Percentiles rank a stretch among this genome's conserved stretches.
Evolutionary conservation across 2,329 filamentous ascomycete genomes (phyloP).

Genomic region (Clarireedia sp.): DNA sequence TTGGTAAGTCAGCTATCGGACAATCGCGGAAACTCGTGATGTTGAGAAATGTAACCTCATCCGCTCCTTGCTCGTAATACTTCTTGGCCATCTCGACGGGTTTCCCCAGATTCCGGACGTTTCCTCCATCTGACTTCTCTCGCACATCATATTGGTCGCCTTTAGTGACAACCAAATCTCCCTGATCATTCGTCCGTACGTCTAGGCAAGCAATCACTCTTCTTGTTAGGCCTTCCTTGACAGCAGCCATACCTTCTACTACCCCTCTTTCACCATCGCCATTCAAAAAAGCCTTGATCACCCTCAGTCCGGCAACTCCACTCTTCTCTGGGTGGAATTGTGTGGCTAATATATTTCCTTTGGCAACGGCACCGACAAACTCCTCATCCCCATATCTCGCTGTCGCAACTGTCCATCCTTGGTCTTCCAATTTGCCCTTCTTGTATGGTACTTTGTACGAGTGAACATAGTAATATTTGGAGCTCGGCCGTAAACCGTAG

Average conservation of each 20-base stretch:
- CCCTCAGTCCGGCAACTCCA: conserved; percentile 76
- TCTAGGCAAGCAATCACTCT: conserved; percentile 94
- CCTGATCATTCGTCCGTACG: conserved; percentile 86
- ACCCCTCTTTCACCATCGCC: conserved; percentile 41
- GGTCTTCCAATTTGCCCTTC: conserved; percentile 63
- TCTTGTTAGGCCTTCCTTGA: conserved; percentile 68
- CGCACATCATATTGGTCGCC: conserved; percentile 98
- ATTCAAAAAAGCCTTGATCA: conserved; percentile 79
- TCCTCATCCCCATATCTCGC: conserved; percentile 80
- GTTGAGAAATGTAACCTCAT: conserved; percentile 96
- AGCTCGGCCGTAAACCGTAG: conserved; percentile 70
- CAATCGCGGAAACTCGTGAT: conserved; percentile 97
- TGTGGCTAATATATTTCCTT: conserved; percentile 78
- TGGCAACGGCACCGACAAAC: conserved; percentile 85
- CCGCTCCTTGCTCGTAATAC: conserved; percentile 94
- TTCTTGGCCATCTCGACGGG: conserved; percentile 87
- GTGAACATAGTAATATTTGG: conserved; percentile 99
- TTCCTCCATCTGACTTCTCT: conserved; percentile 62
- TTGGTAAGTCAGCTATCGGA: conserved; percentile 82
- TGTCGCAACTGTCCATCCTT: conserved; percentile 89
- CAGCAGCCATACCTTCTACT: conserved; percentile 25
- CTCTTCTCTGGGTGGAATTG: conserved; percentile 99
- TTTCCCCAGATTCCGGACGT: conserved; percentile 90
- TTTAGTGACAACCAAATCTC: conserved; percentile 95
- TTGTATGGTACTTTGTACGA: conserved; percentile 79